Base-by-base conservation (phyloP, 805 yeast species). In the Yarrowia keelungensis region DNA sequence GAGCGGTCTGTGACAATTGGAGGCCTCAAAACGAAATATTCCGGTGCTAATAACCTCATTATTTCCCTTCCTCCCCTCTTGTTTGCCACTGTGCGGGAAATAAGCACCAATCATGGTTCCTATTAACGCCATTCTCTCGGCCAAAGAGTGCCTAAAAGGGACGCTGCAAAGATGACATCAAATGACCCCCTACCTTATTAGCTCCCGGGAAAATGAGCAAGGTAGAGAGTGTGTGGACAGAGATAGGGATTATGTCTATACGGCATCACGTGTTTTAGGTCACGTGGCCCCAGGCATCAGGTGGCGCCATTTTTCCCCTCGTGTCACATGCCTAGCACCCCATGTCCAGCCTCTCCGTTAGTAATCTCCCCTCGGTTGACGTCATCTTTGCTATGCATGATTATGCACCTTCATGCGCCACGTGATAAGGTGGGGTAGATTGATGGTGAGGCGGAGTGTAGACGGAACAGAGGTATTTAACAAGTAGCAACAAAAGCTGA, bases 71-170 rank as follows among this genome's bases (percentile, higher is more conserved):
- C 32, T 26, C 22, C n/a, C 14, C 15, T 5, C 14, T 12, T 8
- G 8, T 35, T 50, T n/a, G 9, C 22, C 32, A 11, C 22, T 35
- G 45, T 53, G 59, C 59, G 59, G 59, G 59, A 53, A 53, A 53
- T 53, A 53, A 53, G 59, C 59, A 53, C 45, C 59, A 38, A 53
- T 53, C 59, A 53, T 22, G 59, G 32, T 53, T 53, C 59, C 59
- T 19, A 53, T 38, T 38, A 53, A 53, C 59, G 45, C 43, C 59
- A 53, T 53, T 53, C 15, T 10, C 45, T 14, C 59, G 42, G 42
- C 58, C 43, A 16, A 38, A 36, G 58, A 53, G 58, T 36, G 35
- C 59, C 59, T 22, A 53, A 53, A 39, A 9, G 45, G 45, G 59
- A 53, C n/a, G 38, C 39, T 22, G 45, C 59, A 39, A 38, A 38